Base-by-base conservation (phyloP, 352 stramenopile species). In the Phytophthora cactorum region DNA sequence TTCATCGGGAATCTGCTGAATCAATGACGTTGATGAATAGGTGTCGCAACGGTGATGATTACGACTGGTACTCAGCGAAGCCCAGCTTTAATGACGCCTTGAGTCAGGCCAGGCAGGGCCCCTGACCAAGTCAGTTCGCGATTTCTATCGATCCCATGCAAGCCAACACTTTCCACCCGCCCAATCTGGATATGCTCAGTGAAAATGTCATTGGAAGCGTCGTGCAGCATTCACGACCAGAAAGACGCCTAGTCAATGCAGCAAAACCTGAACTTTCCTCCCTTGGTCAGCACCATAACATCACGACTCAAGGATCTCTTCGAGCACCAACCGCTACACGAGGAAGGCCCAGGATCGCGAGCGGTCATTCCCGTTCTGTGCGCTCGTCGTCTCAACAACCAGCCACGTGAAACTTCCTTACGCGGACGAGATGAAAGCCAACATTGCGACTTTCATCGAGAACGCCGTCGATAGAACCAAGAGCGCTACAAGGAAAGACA, bases 81-180 rank as follows among this genome's bases (percentile, higher is more conserved):
- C 22, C 22, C 22, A 22, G 1, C 22, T 22, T 22, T 22, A 22
- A 22, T 22, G 22, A 22, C 22, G 22, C 22, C 22, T 0, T 22
- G 22, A 22, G 22, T 22, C 22, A 22, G 22, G 22, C 22, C 22
- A 22, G 22, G 22, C 22, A 22, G 22, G 22, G 22, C 22, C 22
- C 1, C 22, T 22, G 22, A 22, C 32, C 32, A 43, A 59, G 41
- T 52, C 53, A 60, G 41, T 60, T 32, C 29, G 7, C 31, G n/a
- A 51, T 60, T 60, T 39, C 39, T 12, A 5, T 41, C 41, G n/a
- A 60, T 14, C 2, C n/a, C n/a, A 62, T 54, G 55, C 43, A 46
- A 38, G 10, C 25, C 44, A 29, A 39, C 56, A 38, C 17, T 3
- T 14, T 63, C 44, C 25, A 39, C 11, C 44, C 17, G 22, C 31